Base-by-base conservation (phyloP, 148 eudicot genomes). In the Rhododendron molle region DNA sequence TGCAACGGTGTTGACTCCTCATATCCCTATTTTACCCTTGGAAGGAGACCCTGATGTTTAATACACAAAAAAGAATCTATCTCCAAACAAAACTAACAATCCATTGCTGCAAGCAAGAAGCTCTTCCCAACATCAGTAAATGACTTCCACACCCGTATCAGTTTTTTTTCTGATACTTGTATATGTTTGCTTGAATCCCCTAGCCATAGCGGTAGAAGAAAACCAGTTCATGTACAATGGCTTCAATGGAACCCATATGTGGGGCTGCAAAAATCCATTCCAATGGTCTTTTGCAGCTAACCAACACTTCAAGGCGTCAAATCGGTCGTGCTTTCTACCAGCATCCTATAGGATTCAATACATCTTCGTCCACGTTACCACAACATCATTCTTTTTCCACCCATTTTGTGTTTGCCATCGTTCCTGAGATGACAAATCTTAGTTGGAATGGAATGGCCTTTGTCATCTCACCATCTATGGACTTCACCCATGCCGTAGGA, bases 301-400 rank as follows among this genome's bases (percentile, higher is more conserved):
- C 89, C 49, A 88, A 82, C 85, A 30, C 62, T 40, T 60, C 89
- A 0, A 38, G 4, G 65, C 83, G 77, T 2, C 65, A 79, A 82
- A 82, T 46, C 16, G 85, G 87, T 38, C 87, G 71, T 82, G 89
- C 71, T 47, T 88, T 88, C 74, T 67, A 81, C 50, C 89, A 44
- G 26, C 44, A 65, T 65, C 85, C 87, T 18, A 14, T 88, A 4
- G 67, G 30, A 21, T 76, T 76, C 50, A 0, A 76, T 40, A 76
- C n/a, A n/a, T 76, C 80, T 2, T 40, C 30, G 0, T 58, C 72
- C 72, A 15, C 10, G 10, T 36, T 34, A 32, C 9, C 2, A 4
- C 28, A 40, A 3, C 7, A 26, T 40, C 80, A 40, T 76, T 76
- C 80, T 21, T 76, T 76, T 40, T 40, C 80, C 50, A 76, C 80